Evolutionary conservation across 352 stramenopile genomes (phyloP).

Genomic region (Globisporangium cystogenes): DNA sequence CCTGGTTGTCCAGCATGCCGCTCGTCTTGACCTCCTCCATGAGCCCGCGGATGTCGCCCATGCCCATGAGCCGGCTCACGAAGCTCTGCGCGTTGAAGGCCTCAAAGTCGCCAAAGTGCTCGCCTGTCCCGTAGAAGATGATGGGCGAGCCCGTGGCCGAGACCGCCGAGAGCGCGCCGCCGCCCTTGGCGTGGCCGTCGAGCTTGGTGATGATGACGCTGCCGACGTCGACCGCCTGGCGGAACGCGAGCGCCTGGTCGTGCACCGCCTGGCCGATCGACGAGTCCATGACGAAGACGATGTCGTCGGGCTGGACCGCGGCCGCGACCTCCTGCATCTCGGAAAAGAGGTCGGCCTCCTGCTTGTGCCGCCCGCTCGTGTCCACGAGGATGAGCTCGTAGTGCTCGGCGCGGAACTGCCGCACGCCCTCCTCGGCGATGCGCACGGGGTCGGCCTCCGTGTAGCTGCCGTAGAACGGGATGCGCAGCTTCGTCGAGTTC

Average conservation of each 20-base stretch:
- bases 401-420: constrained; percentile 94
- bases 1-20: constrained; percentile 90
- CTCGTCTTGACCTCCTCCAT: constrained; percentile 93
- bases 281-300: constrained; percentile 99
- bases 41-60: constrained; percentile 96
- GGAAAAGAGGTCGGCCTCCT: constrained; percentile 97
- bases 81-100: constrained; percentile 97
- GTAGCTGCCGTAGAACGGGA: constrained; percentile 98
- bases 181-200: constrained; percentile 98
- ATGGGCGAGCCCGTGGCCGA: constrained; percentile 96
- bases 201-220: constrained; percentile 99
- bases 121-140: constrained; percentile 97
- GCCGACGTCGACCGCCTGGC: constrained; percentile 94
- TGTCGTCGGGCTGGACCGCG: constrained; percentile 94
- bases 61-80: constrained; percentile 97
- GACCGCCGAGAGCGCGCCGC: constrained; percentile 97
- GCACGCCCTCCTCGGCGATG: constrained; percentile 97
- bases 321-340: constrained; percentile 99
- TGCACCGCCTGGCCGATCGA: constrained; percentile 98
- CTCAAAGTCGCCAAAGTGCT: constrained; percentile 99
- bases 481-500: constrained; percentile 97
- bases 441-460: constrained; percentile 97
- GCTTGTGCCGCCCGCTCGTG: constrained; percentile 97
- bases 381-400: constrained; percentile 99
- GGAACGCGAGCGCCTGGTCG: constrained; percentile 96